Conservation (phyloP, 495 filamentous ascomycete genomes). For the Letharia lupina region DNA sequence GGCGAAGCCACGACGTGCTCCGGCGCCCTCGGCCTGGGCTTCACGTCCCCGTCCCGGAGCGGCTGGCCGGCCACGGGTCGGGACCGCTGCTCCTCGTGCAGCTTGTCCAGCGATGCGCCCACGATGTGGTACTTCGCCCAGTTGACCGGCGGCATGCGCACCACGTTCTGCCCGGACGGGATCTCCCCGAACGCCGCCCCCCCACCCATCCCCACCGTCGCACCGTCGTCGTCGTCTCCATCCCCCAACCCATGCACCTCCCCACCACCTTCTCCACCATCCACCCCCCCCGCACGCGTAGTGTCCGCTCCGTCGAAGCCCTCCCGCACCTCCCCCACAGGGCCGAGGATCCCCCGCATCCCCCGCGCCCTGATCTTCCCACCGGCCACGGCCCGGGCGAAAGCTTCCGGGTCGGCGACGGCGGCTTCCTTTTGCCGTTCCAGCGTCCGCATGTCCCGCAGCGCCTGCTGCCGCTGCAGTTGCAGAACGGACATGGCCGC, state of each 20-base stretch:
- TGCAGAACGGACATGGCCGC: slow-evolving; percentile 75
- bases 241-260: slow-evolving; percentile 23
- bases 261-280: slow-evolving; percentile 35
- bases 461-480: slow-evolving; percentile 66
- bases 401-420: slow-evolving; percentile 57
- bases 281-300: slow-evolving; percentile 25
- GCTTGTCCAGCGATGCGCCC: slow-evolving; percentile 68
- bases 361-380: slow-evolving; percentile 44
- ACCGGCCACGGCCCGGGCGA: slow-evolving; percentile 50
- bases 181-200: slow-evolving; percentile 40
- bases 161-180: slow-evolving; percentile 70
- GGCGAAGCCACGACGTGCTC: slow-evolving; percentile 61
- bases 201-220: slow-evolving; percentile 11
- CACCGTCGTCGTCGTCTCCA: slow-evolving; percentile 27
- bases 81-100: slow-evolving; percentile 67
- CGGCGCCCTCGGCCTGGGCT: slow-evolving; percentile 33
- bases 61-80: slow-evolving; percentile 55
- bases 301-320: slow-evolving; percentile 35
- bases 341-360: slow-evolving; percentile 27
- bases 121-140: slow-evolving; percentile 85
- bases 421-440: slow-evolving; percentile 56
- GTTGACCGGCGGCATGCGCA: slow-evolving; percentile 78
- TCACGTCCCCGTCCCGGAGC: slow-evolving; percentile 31
- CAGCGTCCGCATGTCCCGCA: slow-evolving; percentile 59
- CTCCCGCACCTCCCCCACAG: slow-evolving; percentile 20